Percentiles rank a stretch among this genome's conserved stretches.
phyloP scores from a whole-genome alignment of 2,329 filamentous ascomycete genomes.

The Talaromyces sp. region DNA sequence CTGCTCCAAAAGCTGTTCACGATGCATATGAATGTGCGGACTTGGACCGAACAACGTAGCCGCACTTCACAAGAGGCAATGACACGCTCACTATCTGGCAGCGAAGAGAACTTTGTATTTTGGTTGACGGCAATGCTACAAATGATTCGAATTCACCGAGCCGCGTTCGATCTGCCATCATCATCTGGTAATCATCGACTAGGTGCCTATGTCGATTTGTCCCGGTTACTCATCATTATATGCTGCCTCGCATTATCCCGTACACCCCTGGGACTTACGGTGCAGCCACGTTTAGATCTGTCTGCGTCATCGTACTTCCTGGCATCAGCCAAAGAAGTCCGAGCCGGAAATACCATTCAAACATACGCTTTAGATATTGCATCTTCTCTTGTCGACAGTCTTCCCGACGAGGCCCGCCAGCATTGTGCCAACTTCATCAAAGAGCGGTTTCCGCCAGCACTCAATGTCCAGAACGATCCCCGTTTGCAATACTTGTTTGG shows the following conservation, averaged over 20 bases:
- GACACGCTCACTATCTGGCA: conserved; percentile 22
- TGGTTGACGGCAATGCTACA: conserved; percentile 43
- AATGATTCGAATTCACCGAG: conserved; percentile 40
- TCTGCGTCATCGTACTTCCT: conserved; percentile 26
- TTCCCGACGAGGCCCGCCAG: conserved; percentile 43
- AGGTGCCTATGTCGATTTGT: conserved; percentile 31
- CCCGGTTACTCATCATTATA: conserved; percentile 37
- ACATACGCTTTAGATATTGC: conserved; percentile 45
- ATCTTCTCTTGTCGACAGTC: conserved; percentile 42
- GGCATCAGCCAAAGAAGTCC: conserved; percentile 25
- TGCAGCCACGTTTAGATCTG: conserved; percentile 29
- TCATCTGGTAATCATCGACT: conserved; percentile 24
- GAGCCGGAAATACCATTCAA: conserved; percentile 34
- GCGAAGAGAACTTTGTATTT: conserved; percentile 34
- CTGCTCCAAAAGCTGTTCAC: conserved; percentile 37
- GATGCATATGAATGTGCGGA: conserved; percentile 27
- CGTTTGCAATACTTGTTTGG: conserved; percentile 43
- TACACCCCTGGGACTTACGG: conserved; percentile 31
- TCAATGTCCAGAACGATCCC: conserved; percentile 37
- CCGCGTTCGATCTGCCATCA: conserved; percentile 30
- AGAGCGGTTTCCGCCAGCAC: conserved; percentile 40
- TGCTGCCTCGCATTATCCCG: conserved; percentile 41
- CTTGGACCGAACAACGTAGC: conserved; percentile 20
- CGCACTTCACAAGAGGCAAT: conserved; percentile 18
- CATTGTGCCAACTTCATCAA: conserved; percentile 42